Percentiles rank a stretch among this genome's conserved stretches.
These are phyloP conservation scores for Wallacemonas sp. DNA, from an alignment of 208 protist species.

Conservation along the genomic window DNA sequence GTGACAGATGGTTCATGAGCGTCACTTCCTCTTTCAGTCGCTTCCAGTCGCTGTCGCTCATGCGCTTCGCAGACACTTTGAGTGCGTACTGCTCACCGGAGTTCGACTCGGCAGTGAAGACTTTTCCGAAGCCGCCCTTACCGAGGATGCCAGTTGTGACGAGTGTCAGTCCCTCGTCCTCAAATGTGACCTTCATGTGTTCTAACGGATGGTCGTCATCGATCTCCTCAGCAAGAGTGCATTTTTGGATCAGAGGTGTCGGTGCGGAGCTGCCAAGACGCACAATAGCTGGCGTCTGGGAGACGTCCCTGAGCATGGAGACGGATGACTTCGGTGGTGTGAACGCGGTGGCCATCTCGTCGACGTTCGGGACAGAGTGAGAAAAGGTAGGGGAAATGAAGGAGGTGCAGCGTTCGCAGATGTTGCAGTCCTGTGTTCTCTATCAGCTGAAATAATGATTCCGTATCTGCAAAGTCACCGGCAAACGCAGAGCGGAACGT, in stretches of 20 bases:
- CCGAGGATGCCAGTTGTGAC: constrained; percentile 72
- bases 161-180: constrained; percentile 63
- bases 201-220: constrained; percentile 64
- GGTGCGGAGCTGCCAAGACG: constrained; percentile 58
- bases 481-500: too few species aligned
- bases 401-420: too few species aligned
- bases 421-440: too few species aligned
- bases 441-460: too few species aligned
- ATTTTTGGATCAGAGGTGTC: constrained; percentile 78
- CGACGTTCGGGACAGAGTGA: neutral
- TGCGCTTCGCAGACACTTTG: constrained; percentile 84
- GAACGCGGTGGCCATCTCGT: constrained; percentile 12
- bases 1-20: constrained; percentile 86
- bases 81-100: constrained; percentile 79
- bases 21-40: constrained; percentile 84
- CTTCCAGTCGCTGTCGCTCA: constrained; percentile 81
- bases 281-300: constrained; percentile 68
- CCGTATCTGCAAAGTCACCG: too few species aligned
- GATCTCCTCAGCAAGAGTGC: constrained; percentile 39
- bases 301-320: constrained; percentile 74
- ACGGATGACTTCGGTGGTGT: constrained; percentile 27
- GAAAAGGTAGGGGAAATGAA: too few species aligned
- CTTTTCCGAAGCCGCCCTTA: constrained; percentile 86
- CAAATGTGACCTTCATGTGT: constrained; percentile 73
- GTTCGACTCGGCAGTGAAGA: constrained; percentile 72